phyloP scores from a whole-genome alignment of 1,284 basidiomycete species.

The Rhizoctonia solani region DNA sequence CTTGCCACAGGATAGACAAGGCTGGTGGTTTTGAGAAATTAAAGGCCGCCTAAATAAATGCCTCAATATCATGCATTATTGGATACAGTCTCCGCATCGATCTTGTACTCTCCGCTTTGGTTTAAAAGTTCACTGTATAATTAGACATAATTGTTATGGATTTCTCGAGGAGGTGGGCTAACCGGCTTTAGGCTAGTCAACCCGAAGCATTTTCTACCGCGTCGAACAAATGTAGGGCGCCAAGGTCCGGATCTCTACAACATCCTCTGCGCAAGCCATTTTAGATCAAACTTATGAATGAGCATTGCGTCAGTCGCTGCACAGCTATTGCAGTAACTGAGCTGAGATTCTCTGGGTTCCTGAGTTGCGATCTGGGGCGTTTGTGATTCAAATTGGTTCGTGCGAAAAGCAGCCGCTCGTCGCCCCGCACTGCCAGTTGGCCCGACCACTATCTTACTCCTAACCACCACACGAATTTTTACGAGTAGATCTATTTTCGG shows the following conservation, averaged over 20 bases:
- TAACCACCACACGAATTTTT: conserved; percentile 22
- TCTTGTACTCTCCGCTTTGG: background rate
- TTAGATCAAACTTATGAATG: background rate
- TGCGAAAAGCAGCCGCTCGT: conserved; percentile 19
- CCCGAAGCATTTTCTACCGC: no score
- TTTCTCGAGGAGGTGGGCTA: no score
- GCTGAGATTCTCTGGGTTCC: conserved; percentile 4
- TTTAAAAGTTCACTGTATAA: background rate
- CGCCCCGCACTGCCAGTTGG: conserved; percentile 22
- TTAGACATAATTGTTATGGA: background rate
- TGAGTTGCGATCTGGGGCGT: conserved; percentile 26
- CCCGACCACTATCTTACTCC: conserved; percentile 2
- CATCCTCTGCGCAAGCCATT: background rate
- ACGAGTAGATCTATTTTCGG: conserved; percentile 11
- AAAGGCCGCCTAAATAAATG: background rate
- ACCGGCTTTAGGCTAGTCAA: background rate
- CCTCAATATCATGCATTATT: background rate
- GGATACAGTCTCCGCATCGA: background rate
- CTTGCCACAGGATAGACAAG: conserved; percentile 35
- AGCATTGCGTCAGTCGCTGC: no score
- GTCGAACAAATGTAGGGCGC: no score
- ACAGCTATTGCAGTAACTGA: no score
- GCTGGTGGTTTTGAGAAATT: conserved; percentile 37
- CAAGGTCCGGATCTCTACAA: background rate
- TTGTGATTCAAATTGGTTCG: conserved; percentile 33